Conservation (phyloP, 1,139 yeast species). For the Geotrichum restrictum region DNA sequence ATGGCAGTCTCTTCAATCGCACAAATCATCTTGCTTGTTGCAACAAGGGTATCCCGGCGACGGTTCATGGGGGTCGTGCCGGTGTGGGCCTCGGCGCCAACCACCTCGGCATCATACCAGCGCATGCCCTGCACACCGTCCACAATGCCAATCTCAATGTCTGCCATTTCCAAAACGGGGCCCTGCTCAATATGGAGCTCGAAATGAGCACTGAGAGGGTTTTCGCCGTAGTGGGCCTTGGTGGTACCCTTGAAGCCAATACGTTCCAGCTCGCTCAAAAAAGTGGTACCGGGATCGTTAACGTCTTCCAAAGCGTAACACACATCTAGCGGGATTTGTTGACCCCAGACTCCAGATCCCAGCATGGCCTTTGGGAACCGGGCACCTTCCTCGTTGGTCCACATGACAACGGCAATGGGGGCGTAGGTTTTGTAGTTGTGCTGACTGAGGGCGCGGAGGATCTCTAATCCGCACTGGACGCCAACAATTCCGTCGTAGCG, state of each 20-base stretch:
- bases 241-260: conserved; percentile 59
- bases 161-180: conserved; percentile 56
- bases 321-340: conserved; percentile 45
- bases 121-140: conserved; percentile 63
- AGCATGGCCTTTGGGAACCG: conserved; percentile 64
- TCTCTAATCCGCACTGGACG: conserved; percentile 63
- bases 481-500: conserved; percentile 71
- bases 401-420: conserved; percentile 61
- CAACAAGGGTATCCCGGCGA: conserved; percentile 59
- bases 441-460: conserved; percentile 59
- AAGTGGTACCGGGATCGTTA: conserved; percentile 47
- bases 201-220: conserved; percentile 64
- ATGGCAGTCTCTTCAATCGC: conserved; percentile 56
- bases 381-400: conserved; percentile 82
- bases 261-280: conserved; percentile 52
- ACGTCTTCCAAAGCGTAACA: conserved; percentile 52
- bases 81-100: conserved; percentile 64
- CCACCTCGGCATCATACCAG: conserved; percentile 55
- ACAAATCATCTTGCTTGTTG: conserved; percentile 54
- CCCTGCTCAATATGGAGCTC: conserved; percentile 78
- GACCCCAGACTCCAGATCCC: conserved; percentile 68
- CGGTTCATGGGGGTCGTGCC: conserved; percentile 69
- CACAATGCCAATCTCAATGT: conserved; percentile 60
- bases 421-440: conserved; percentile 55
- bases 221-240: conserved; percentile 47